Evolutionary conservation across 106 monocot species (phyloP), one percentile per base, ranked within the genome.

Genomic region (Dendrobium officinale): DNA sequence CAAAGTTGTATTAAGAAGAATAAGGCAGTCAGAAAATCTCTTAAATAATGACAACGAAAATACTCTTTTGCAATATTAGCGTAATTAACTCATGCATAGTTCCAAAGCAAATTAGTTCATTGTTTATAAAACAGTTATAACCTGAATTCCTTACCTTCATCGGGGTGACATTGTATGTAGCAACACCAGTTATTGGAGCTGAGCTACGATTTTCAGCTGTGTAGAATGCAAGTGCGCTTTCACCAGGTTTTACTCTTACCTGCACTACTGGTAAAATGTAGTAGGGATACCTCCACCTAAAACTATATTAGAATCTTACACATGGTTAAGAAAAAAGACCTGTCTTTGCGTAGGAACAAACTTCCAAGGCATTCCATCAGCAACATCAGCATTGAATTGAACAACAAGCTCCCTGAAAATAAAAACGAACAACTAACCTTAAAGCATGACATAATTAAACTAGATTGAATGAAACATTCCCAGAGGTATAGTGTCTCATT

Each of bases 381-480:
- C 98, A 84, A 99, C 95, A 91, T 99, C 98, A 56, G 98, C 98
- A 91, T 99, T 99, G 77, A 99, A 99, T 45, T 99, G 98, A 70
- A 95, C 93, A 80, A 95, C 84, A 82, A 99, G 67, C 80, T 99
- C 95, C 83, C 98, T 99, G 75, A 8, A 82, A 82, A 82, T 19
- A 77, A 47, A 49, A 74, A 3, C 9, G 49, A 5, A 49, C 16
- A 27, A 48, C 20, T 51, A 24, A 76, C 9, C 22, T 26, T 11
- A 24, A 73, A 43, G 31, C 17, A 43, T 2, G 31, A 22, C 29
- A 74, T 17, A 73, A 74, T 42, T 44, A 74, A 74, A 19, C 74
- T 70, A 37, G 16, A 33, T 7, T 74, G 19, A 29, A 74, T 43
- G 41, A 42, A 74, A 5, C 42, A 42, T 43, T 74, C 43, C 0